phyloP scores from a whole-genome alignment of 2,329 filamentous ascomycete species.

The Phyllosticta citribraziliensis region DNA sequence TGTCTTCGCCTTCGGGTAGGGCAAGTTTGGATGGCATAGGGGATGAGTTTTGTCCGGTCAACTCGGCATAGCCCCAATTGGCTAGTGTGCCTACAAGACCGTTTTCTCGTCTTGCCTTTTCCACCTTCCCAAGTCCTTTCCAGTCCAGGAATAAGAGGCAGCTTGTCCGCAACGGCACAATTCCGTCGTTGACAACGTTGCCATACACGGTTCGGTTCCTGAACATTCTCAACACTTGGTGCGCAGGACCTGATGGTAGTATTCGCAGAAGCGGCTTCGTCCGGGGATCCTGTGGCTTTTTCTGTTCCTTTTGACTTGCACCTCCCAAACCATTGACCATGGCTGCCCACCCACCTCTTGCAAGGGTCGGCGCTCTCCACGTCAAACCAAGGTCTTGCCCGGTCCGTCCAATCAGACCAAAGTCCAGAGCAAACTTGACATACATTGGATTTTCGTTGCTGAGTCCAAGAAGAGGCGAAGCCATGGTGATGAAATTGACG shows the following conservation, averaged over 20 bases:
- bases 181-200: slow-evolving; percentile 95
- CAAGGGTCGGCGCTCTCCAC: slow-evolving; percentile 81
- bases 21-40: slow-evolving; percentile 42
- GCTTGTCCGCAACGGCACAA: slow-evolving; percentile 88
- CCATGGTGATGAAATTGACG: slow-evolving; percentile 81
- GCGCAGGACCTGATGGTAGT: slow-evolving; percentile 81
- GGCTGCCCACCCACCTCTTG: slow-evolving; percentile 78
- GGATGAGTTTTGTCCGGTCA: slow-evolving; percentile 59
- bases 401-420: slow-evolving; percentile 90
- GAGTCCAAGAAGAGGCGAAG: slow-evolving; percentile 78
- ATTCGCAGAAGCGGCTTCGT: slow-evolving; percentile 85
- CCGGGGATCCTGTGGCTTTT: slow-evolving; percentile 55
- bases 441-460: slow-evolving; percentile 98
- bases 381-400: slow-evolving; percentile 91
- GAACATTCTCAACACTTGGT: slow-evolving; percentile 78
- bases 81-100: slow-evolving; percentile 87
- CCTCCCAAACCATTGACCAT: slow-evolving; percentile 73
- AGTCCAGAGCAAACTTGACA: slow-evolving; percentile 92
- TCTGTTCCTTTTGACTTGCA: slow-evolving; percentile 42
- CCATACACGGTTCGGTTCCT: slow-evolving; percentile 87
- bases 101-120: slow-evolving; percentile 87
- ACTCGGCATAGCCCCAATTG: slow-evolving; percentile 87
- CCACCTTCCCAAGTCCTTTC: slow-evolving; percentile 85
- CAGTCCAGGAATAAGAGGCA: slow-evolving; percentile 96
- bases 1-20: slow-evolving; percentile 16